A percentile compares a stretch with the other conserved stretches of the same genome.
Evolutionary conservation across 2,329 filamentous ascomycete species (phyloP).

Genomic region (Tricladium varicosporioides): DNA sequence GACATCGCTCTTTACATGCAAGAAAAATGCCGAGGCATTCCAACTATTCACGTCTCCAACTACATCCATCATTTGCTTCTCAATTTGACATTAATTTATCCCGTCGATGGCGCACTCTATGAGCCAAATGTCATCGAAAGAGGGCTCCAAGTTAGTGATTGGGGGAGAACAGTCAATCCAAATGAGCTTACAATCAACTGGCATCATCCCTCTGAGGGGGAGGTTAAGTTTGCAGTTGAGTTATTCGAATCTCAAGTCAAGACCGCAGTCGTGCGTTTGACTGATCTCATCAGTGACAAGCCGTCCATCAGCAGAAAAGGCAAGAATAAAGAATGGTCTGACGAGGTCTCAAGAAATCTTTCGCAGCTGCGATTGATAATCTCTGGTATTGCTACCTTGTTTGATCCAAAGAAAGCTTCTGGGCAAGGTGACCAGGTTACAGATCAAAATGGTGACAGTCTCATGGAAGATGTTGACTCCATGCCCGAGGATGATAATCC

Average conservation of each 20-base stretch:
- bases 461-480: conserved; percentile 46
- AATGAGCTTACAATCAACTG: conserved; percentile 80
- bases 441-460: conserved; percentile 43
- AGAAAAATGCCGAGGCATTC: conserved; percentile 86
- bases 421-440: conserved; percentile 46
- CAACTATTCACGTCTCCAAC: conserved; percentile 95
- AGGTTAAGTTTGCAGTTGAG: conserved; percentile 85
- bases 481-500: conserved; percentile 57
- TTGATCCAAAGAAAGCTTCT: conserved; percentile 74
- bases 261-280: conserved; percentile 71
- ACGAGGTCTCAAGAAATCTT: conserved; percentile 88
- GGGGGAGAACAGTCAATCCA: conserved; percentile 77
- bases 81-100: conserved; percentile 92
- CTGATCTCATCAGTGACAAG: conserved; percentile 75
- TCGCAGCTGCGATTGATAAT: conserved; percentile 85
- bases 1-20: conserved; percentile 96
- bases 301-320: conserved; percentile 86
- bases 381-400: conserved; percentile 85
- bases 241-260: conserved; percentile 83
- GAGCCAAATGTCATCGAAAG: conserved; percentile 71
- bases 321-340: conserved; percentile 98
- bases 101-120: conserved; percentile 83
- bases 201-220: conserved; percentile 79
- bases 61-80: conserved; percentile 95
- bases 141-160: conserved; percentile 75